These are phyloP conservation scores for Metarhizium guizhouense DNA, from an alignment of 2,329 filamentous ascomycete genomes.

Conservation along the genomic window DNA sequence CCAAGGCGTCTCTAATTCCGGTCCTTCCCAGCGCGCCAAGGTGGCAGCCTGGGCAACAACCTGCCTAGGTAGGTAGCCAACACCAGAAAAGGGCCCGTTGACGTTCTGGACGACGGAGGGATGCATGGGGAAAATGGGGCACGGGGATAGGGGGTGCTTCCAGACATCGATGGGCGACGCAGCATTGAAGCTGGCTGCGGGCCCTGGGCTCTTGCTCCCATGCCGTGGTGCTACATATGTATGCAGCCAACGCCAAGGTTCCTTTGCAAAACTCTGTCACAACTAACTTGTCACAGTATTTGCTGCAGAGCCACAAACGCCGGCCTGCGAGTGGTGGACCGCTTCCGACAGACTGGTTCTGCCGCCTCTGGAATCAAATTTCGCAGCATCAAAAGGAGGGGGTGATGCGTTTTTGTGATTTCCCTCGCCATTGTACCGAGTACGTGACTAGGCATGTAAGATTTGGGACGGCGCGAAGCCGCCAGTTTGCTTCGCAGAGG, in stretches of 20 bases:
- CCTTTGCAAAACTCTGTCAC: background rate
- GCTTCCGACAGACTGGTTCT: constrained; percentile 6
- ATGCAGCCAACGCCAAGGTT: background rate
- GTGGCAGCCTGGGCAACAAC: too few relatives aligned
- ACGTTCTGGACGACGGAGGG: background rate
- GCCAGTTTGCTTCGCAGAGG: too few relatives aligned
- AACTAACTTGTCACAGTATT: background rate
- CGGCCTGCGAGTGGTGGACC: background rate
- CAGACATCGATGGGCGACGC: too few relatives aligned
- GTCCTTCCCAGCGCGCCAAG: background rate
- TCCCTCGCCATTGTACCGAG: background rate
- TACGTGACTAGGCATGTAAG: background rate
- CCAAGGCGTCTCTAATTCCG: background rate
- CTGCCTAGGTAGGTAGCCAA: background rate
- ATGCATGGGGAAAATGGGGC: background rate
- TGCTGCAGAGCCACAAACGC: background rate
- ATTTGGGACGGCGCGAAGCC: too few relatives aligned
- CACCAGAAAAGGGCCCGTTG: background rate
- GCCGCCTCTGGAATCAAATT: background rate
- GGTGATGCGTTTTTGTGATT: background rate
- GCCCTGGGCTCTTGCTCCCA: background rate
- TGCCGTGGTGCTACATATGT: background rate
- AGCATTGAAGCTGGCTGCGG: background rate
- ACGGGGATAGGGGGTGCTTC: too few relatives aligned
- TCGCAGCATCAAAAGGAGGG: background rate